Percentiles rank a stretch among this genome's conserved stretches.
Evolutionary conservation across 139 green algal genomes (phyloP).

Genomic region (Chlamydomonas schloesseri): DNA sequence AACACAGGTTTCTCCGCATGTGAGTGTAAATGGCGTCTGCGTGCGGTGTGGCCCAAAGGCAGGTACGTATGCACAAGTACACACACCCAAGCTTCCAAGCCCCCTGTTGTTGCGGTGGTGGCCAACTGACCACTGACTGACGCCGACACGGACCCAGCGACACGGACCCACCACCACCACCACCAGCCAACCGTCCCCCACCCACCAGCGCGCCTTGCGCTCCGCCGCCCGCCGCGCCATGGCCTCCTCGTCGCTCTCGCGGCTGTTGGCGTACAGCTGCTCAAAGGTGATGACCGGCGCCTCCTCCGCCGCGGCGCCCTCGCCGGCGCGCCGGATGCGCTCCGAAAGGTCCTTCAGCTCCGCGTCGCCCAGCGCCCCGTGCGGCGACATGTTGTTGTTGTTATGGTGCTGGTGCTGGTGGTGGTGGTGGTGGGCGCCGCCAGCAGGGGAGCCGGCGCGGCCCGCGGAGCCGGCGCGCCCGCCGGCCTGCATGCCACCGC

Average conservation of each 20-base stretch:
- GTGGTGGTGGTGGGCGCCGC: neutral
- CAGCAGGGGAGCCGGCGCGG: neutral
- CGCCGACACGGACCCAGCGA: neutral
- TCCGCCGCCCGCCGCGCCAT: conserved; percentile 35
- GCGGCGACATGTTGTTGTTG: neutral
- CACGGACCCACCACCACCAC: no score
- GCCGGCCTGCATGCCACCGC: neutral
- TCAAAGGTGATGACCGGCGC: conserved; percentile 27
- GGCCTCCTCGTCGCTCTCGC: conserved; percentile 30
- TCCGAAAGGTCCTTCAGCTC: conserved; percentile 13
- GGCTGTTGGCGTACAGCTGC: conserved; percentile 31
- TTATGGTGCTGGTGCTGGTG: no score
- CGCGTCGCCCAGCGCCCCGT: neutral
- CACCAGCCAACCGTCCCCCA: no score
- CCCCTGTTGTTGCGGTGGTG: neutral
- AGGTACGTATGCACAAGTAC: no score
- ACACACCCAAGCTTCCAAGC: neutral
- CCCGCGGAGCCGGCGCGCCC: neutral
- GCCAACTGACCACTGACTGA: neutral
- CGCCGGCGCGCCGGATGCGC: conserved; percentile 38
- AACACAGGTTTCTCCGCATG: no score
- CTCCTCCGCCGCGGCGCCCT: neutral
- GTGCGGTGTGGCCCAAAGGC: no score
- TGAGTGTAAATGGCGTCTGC: no score
- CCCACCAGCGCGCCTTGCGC: conserved; percentile 41